These are phyloP conservation scores for Coemansia javaensis DNA, from an alignment of 192 early-diverging fungal species.

Conservation along the genomic window DNA sequence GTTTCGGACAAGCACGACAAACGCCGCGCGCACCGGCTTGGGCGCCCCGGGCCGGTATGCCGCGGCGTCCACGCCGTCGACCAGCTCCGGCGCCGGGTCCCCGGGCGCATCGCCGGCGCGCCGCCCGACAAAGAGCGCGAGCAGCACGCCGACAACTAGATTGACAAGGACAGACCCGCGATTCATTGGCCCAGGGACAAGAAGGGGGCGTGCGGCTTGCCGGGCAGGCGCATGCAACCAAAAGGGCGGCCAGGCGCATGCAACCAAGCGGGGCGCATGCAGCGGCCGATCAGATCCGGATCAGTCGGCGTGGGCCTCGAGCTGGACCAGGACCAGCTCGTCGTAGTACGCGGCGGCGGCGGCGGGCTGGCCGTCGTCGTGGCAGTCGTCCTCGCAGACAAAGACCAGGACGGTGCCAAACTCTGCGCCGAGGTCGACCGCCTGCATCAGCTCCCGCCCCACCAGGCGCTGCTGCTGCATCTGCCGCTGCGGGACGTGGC, in stretches of 20 bases:
- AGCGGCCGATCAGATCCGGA: too few relatives aligned
- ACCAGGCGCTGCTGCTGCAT: slow-evolving; percentile 6
- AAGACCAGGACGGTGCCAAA: slow-evolving; percentile 85
- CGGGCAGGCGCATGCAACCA: too few relatives aligned
- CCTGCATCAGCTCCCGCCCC: slow-evolving; percentile 30
- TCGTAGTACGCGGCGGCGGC: slow-evolving; percentile 27
- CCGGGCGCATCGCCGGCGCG: background rate
- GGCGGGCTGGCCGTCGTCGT: slow-evolving; percentile 44
- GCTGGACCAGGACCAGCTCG: slow-evolving; percentile 40
- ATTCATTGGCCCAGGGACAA: background rate
- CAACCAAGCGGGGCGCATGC: too few relatives aligned
- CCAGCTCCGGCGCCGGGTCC: background rate
- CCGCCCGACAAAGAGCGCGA: slow-evolving; percentile 12
- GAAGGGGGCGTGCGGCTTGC: too few relatives aligned
- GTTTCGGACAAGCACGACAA: slow-evolving; percentile 76
- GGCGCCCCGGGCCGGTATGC: slow-evolving; percentile 13
- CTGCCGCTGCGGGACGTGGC: slow-evolving; percentile 15
- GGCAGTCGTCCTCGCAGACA: slow-evolving; percentile 76
- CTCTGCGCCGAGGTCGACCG: slow-evolving; percentile 74
- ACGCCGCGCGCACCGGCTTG: slow-evolving; percentile 55
- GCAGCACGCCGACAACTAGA: slow-evolving; percentile 22
- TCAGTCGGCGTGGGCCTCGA: slow-evolving; percentile 9
- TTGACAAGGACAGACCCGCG: slow-evolving; percentile 10
- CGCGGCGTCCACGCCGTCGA: slow-evolving; percentile 10
- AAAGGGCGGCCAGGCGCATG: background rate